A percentile compares a stretch with the other conserved stretches of the same genome.
phyloP scores from a whole-genome alignment of 371 early-diverging fungal genomes.

The Mucor velutinosus region DNA sequence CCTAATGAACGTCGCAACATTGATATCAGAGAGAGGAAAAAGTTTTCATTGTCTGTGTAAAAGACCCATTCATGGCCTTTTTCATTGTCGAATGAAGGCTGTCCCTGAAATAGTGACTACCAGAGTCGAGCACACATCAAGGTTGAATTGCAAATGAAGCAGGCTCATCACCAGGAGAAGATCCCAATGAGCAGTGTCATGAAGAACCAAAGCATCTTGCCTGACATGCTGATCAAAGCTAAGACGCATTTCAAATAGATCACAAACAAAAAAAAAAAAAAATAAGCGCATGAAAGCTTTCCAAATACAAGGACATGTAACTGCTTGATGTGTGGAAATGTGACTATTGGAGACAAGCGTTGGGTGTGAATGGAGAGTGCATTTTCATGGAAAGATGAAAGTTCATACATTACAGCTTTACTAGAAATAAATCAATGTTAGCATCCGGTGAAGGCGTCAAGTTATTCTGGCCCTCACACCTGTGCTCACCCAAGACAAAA shows the following conservation, averaged over 20 bases:
- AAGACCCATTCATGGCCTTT: background rate
- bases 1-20: background rate
- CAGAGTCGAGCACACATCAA: background rate
- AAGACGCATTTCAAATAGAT: background rate
- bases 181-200: background rate
- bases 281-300: background rate
- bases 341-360: background rate
- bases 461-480: conserved; percentile 54
- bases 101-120: conserved; percentile 3
- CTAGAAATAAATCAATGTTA: conserved; percentile 5
- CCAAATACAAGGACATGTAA: background rate
- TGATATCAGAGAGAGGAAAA: background rate
- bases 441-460: conserved; percentile 32
- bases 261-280: background rate
- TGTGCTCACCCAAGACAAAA: conserved; percentile 31
- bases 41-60: background rate
- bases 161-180: background rate
- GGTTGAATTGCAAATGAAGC: background rate
- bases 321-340: background rate
- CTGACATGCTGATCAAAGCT: background rate
- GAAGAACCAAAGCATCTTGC: background rate
- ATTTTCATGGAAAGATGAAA: background rate
- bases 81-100: background rate
- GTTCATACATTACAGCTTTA: background rate
- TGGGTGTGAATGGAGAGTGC: too few species aligned